Base-by-base conservation (phyloP, 805 yeast species). In the Candida gorgasii region DNA sequence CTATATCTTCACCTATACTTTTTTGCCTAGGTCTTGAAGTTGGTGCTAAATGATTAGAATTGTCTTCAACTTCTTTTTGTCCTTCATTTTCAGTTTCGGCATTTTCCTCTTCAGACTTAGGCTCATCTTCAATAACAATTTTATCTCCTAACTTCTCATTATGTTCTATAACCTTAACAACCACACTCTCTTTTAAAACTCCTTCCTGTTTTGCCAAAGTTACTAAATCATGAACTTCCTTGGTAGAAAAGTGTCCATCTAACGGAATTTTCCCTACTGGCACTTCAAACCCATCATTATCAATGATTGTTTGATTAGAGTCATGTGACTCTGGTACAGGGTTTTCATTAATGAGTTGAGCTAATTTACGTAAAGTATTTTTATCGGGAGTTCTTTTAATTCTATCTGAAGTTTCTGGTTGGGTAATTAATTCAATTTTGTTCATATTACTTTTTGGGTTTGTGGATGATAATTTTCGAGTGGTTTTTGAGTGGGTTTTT, bases 211-310 rank as follows among this genome's bases (percentile, higher is more conserved):
- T 55, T 19, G 71, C 65, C 8, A 63, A 11, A 5, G 54, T 54
- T 7, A 68, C 58, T 41, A 68, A 48, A 27, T 58, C 59, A 32
- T 57, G 49, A 15, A 67, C 44, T 42, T 68, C 73, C 8, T 44
- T 40, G 4, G 71, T 58, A 5, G 71, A 58, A 40, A 68, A 68
- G 42, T 67, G 68, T n/a, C 71, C 69, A 37, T 68, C 73, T 19
- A 68, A 35, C 0, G 73, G 73, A 15, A 68, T 58, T 41, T 64
- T 67, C 2, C 72, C 72, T 26, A 46, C 47, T 2, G 73, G 73
- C 8, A 67, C 52, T 42, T 50, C 62, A 40, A 66, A 64, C 12
- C 73, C 73, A 35, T 67, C 72, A 12, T 52, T 42, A 40, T 67
- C 72, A 14, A 43, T 11, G 5, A 42, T 22, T 8, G 29, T 38